Base-by-base conservation (phyloP, 129 eudicot species). In the Helichrysum umbraculigerum region DNA sequence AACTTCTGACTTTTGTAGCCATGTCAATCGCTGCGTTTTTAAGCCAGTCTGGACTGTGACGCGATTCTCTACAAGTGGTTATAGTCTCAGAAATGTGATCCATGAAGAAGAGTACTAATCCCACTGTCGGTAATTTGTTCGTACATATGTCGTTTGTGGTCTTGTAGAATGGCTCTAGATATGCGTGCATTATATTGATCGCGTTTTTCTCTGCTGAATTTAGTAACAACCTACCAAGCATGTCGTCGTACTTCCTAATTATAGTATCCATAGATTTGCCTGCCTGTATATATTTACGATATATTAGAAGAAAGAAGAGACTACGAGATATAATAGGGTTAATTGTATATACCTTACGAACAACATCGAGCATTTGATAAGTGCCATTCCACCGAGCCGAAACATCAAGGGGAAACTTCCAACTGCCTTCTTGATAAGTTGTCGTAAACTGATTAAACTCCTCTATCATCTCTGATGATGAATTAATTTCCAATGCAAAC, bases 31-130 rank as follows among this genome's bases (percentile, higher is more conserved):
- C 96, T 0, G 93, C 85, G 39, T 60, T 84, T 80, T 91, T 93
- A 9, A 93, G 90, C 98, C 97, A 93, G 3, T 93, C 97, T 15
- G 98, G 98, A 71, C 58, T 83, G 85, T 90, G 93, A 52, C 88
- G 87, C 47, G 96, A 87, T 54, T 93, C 97, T 77, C 86, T 86
- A 66, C 96, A 88, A 4, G 88, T 77, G n/a, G 87, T 64, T 28
- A 93, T 90, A 63, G 68, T 90, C 70, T 93, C 98, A 2, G 90
- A 87, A 52, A 93, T 90, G 75, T 93, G 97, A 50, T 93, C 98
- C 97, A 93, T 93, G 91, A 93, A 93, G 87, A 93, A 93, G 61
- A 93, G 88, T 57, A 91, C 93, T 37, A 93, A 80, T n/a, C 98
- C 98, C 3, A 93, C 70, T 4, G 98, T 88, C 50, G 88, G 91